Evolutionary conservation across 306 rosid genomes (phyloP).

Genomic region (Ziziphus jujuba): DNA sequence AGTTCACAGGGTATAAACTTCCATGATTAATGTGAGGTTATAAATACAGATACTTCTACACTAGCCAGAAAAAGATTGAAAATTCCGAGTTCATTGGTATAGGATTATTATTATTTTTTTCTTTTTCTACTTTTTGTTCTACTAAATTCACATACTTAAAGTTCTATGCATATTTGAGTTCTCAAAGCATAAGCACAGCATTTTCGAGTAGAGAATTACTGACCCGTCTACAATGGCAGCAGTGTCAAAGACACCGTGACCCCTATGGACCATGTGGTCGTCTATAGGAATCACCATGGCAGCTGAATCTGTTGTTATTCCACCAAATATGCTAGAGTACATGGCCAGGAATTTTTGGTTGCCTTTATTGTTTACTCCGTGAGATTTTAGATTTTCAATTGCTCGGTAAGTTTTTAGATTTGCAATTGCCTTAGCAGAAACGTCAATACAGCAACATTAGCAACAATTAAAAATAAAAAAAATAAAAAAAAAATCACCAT

Average conservation of each 20-base stretch:
- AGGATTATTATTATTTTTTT: too few relatives aligned
- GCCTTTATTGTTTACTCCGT: constrained; percentile 50
- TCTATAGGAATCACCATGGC: constrained; percentile 89
- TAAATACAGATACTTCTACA: too few relatives aligned
- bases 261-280: constrained; percentile 96
- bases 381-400: constrained; percentile 44
- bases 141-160: neutral
- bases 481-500: too few relatives aligned
- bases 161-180: neutral
- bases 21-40: too few relatives aligned
- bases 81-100: too few relatives aligned
- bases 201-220: constrained; percentile 28
- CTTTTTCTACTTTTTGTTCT: neutral
- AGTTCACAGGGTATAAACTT: too few relatives aligned
- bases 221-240: constrained; percentile 86
- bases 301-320: constrained; percentile 75
- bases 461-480: neutral
- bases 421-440: constrained; percentile 52
- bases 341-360: constrained; percentile 73
- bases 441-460: neutral
- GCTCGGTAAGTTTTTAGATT: constrained; percentile 43
- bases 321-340: constrained; percentile 89
- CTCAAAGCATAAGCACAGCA: neutral
- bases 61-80: neutral
- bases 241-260: constrained; percentile 94